These are phyloP conservation scores for Erodium moschatum DNA, from an alignment of 441 rosid species.

Conservation along the genomic window DNA sequence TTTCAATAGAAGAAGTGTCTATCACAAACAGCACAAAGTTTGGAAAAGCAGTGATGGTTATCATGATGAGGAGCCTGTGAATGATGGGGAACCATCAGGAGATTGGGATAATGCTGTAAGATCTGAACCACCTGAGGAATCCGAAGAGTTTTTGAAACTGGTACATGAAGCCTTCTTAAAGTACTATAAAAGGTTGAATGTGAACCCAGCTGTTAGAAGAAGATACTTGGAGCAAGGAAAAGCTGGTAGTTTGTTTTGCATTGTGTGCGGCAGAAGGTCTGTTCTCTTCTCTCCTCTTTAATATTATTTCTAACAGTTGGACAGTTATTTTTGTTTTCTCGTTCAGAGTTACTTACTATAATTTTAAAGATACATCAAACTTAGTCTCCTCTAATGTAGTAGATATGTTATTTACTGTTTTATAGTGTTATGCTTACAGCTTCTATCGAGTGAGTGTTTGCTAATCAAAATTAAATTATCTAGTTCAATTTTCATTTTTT, in stretches of 20 bases:
- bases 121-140: constrained; percentile 37
- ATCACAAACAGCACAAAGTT: constrained; percentile 31
- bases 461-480: not conserved
- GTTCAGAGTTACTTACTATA: constrained; percentile 20
- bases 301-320: constrained; percentile 19
- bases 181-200: constrained; percentile 41
- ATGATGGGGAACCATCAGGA: constrained; percentile 29
- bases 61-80: constrained; percentile 29
- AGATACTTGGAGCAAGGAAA: constrained; percentile 57
- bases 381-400: not conserved
- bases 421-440: not conserved
- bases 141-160: constrained; percentile 51
- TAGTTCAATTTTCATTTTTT: not conserved
- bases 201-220: constrained; percentile 34
- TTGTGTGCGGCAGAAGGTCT: constrained; percentile 46
- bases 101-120: constrained; percentile 28
- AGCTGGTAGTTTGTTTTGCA: constrained; percentile 60
- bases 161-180: constrained; percentile 43
- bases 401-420: not conserved
- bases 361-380: constrained; percentile 10
- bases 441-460: constrained; percentile 12
- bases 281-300: constrained; percentile 27
- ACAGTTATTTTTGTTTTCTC: constrained; percentile 23
- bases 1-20: constrained; percentile 28
- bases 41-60: constrained; percentile 38